A percentile compares a stretch with the other conserved stretches of the same genome.
Evolutionary conservation across 2,329 filamentous ascomycete genomes (phyloP).

Genomic region (Raffaelea arxii): DNA sequence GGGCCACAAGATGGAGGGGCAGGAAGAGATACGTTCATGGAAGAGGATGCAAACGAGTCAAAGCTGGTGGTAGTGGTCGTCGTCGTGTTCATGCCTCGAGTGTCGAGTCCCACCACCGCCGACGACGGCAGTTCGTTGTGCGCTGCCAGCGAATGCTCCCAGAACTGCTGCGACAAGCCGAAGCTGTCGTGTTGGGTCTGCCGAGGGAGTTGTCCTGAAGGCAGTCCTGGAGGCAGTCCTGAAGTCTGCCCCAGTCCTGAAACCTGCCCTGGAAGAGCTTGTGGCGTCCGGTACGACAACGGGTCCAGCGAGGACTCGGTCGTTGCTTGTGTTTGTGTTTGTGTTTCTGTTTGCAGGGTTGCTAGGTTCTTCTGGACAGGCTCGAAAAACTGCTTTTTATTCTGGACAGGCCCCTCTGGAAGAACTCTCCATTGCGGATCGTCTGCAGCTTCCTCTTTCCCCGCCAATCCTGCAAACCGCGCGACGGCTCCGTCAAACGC

Average conservation of each 20-base stretch:
- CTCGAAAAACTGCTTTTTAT: too few species aligned
- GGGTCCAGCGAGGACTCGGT: conserved; percentile 32
- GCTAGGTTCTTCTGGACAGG: too few species aligned
- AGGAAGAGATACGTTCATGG: conserved; percentile 12
- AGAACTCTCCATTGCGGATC: conserved; percentile 1
- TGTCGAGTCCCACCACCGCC: conserved; percentile 31
- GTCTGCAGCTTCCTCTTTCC: neutral
- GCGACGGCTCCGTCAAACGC: conserved; percentile 31
- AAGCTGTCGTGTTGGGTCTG: too few species aligned
- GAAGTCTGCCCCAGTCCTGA: too few species aligned
- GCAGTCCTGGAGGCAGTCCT: too few species aligned
- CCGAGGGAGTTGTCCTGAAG: too few species aligned
- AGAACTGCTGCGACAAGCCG: conserved; percentile 53
- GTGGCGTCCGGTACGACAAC: conserved; percentile 23
- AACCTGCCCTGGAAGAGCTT: conserved; percentile 20
- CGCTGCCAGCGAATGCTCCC: conserved; percentile 65
- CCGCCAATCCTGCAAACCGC: conserved; percentile 7
- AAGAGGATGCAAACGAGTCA: conserved; percentile 10
- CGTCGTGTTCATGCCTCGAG: neutral
- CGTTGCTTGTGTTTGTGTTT: too few species aligned
- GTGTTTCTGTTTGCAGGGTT: too few species aligned
- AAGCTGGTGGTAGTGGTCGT: neutral
- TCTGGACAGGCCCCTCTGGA: too few species aligned
- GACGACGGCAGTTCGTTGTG: conserved; percentile 59
- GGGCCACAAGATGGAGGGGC: conserved; percentile 21